A percentile compares a stretch with the other conserved stretches of the same genome.
phyloP scores from a whole-genome alignment of 352 stramenopile species.

The Pythium graminicola region DNA sequence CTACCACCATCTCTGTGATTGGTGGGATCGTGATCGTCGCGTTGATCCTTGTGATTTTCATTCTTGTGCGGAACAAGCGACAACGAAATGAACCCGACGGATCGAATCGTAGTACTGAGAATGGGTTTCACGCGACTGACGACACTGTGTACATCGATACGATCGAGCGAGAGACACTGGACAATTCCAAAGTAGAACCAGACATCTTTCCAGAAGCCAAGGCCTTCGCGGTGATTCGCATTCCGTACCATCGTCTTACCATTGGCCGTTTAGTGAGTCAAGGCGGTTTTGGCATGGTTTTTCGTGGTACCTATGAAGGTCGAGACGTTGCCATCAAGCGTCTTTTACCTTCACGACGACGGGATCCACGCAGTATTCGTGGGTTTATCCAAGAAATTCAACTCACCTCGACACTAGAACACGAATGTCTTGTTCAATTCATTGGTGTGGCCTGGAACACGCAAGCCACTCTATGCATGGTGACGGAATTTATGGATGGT shows the following conservation, averaged over 20 bases:
- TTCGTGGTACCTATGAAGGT: conserved; percentile 4
- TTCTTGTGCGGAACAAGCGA: too few species aligned
- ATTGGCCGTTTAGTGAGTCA: conserved; percentile 4
- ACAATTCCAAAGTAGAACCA: too few species aligned
- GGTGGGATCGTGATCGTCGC: too few species aligned
- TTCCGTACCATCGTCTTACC: conserved; percentile 2
- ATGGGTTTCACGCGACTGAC: too few species aligned
- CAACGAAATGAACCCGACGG: too few species aligned
- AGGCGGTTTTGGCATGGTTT: conserved; percentile 2
- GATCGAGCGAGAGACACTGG: too few species aligned
- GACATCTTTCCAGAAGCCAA: background rate
- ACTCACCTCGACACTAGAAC: conserved; percentile 27
- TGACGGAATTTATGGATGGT: conserved; percentile 37
- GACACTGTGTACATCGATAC: too few species aligned
- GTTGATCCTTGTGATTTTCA: too few species aligned
- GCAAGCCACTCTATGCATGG: conserved; percentile 24
- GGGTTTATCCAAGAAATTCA: conserved; percentile 24
- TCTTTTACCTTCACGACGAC: background rate
- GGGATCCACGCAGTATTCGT: background rate
- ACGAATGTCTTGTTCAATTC: conserved; percentile 36
- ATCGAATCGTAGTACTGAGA: too few species aligned
- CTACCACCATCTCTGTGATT: too few species aligned
- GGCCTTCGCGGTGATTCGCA: conserved; percentile 2
- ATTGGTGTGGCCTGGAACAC: conserved; percentile 38
- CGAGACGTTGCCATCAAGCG: conserved; percentile 1